Conservation (phyloP, 2,329 filamentous ascomycete species). For the Paradendryphiella salina region DNA sequence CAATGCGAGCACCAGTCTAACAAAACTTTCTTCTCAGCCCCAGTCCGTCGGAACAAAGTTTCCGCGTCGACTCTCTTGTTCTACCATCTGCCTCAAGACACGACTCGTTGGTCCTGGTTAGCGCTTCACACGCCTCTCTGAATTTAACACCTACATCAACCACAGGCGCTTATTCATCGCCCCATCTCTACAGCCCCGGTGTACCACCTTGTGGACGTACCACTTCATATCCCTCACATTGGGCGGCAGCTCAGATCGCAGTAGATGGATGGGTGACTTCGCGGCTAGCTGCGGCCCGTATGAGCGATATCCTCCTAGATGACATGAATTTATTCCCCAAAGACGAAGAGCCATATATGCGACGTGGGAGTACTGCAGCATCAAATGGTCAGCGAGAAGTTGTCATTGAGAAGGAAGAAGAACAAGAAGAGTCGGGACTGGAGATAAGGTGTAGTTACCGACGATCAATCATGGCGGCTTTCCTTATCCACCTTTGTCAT, state of each 20-base stretch:
- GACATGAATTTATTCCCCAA: neutral
- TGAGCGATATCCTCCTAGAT: slow-evolving; percentile 8
- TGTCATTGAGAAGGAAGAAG: neutral
- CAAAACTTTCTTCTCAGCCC: slow-evolving; percentile 9
- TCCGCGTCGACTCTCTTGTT: slow-evolving; percentile 1
- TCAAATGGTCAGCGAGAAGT: neutral
- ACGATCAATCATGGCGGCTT: neutral
- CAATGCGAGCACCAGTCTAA: neutral
- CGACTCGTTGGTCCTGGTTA: neutral
- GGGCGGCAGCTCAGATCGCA: neutral
- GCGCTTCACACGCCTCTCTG: neutral
- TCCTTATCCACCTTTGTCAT: slow-evolving; percentile 8
- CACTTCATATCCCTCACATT: neutral
- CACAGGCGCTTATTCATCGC: neutral
- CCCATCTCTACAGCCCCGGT: neutral
- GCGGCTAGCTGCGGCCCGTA: neutral
- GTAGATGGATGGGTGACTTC: neutral
- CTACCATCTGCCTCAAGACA: neutral
- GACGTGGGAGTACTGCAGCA: neutral
- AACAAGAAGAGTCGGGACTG: neutral
- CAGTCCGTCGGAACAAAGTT: neutral
- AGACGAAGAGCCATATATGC: neutral
- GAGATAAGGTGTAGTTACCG: slow-evolving; percentile 1
- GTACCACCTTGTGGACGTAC: too few species aligned
- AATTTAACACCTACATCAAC: neutral